phyloP scores from a whole-genome alignment of 2,329 filamentous ascomycete species.

The Microcyclospora tardicrescens region DNA sequence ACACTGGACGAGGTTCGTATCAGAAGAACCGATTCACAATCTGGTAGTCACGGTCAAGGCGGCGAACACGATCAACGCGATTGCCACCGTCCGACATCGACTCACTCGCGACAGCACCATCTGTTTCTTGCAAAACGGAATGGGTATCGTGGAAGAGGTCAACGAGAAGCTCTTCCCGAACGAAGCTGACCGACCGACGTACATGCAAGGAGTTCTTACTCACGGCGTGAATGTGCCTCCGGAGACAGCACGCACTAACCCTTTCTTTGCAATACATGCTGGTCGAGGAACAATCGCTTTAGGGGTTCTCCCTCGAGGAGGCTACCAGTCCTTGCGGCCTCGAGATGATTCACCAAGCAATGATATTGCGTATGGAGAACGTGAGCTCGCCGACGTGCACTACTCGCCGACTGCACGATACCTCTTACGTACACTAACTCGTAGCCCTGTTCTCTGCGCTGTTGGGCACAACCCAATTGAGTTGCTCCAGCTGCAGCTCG shows the following conservation, averaged over 20 bases:
- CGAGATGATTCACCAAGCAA: not conserved
- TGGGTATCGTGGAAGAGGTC: slow-evolving; percentile 71
- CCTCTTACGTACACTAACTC: slow-evolving; percentile 51
- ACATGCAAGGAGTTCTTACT: slow-evolving; percentile 56
- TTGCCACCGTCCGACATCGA: slow-evolving; percentile 53
- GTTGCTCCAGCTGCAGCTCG: slow-evolving; percentile 62
- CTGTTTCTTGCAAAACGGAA: slow-evolving; percentile 65
- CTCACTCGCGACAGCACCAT: slow-evolving; percentile 58
- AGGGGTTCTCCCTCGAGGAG: slow-evolving; percentile 33
- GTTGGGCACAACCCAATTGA: slow-evolving; percentile 44
- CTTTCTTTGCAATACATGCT: slow-evolving; percentile 44
- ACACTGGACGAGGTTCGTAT: not conserved
- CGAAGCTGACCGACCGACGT: slow-evolving; percentile 52
- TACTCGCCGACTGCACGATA: slow-evolving; percentile 41
- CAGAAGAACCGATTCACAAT: slow-evolving; percentile 47
- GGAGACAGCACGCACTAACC: slow-evolving; percentile 20
- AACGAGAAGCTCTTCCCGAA: slow-evolving; percentile 59
- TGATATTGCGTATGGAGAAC: not conserved
- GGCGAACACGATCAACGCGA: slow-evolving; percentile 49
- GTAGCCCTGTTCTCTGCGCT: slow-evolving; percentile 49
- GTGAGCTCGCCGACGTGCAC: slow-evolving; percentile 1
- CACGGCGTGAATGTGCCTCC: slow-evolving; percentile 40
- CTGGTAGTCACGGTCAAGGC: slow-evolving; percentile 73
- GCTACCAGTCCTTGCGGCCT: slow-evolving; percentile 13
- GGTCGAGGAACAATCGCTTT: slow-evolving; percentile 47